Percentiles rank a stretch among this genome's conserved stretches.
Evolutionary conservation across 2,329 filamentous ascomycete genomes (phyloP).

Genomic region (Fusarium guadeloupense): DNA sequence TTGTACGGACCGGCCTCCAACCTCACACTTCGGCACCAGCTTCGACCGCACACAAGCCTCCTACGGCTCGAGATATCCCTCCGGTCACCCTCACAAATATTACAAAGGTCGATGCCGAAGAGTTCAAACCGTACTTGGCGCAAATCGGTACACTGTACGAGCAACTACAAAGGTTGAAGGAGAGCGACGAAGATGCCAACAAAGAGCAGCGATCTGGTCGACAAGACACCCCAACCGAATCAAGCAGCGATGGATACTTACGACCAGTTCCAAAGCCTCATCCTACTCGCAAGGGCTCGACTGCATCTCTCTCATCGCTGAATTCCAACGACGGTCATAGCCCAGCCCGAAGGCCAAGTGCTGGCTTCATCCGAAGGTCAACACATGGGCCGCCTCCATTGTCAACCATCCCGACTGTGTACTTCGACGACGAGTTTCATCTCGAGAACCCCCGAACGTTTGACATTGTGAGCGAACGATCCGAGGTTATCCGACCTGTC

Average conservation of each 20-base stretch:
- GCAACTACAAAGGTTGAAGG: constrained; percentile 84
- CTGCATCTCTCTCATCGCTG: constrained; percentile 59
- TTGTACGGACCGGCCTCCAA: constrained; percentile 85
- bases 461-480: constrained; percentile 94
- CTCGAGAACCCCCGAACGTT: constrained; percentile 96
- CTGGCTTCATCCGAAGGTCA: constrained; percentile 64
- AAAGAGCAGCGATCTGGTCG: constrained; percentile 53
- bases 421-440: constrained; percentile 94
- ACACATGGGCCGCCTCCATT: constrained; percentile 82
- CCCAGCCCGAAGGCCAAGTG: constrained; percentile 56
- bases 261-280: constrained; percentile 51
- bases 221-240: constrained; percentile 55
- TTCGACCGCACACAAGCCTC: constrained; percentile 80
- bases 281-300: constrained; percentile 48
- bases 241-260: constrained; percentile 54
- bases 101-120: constrained; percentile 77
- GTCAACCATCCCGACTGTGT: constrained; percentile 90
- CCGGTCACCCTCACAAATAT: constrained; percentile 93
- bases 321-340: constrained; percentile 59
- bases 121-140: constrained; percentile 84
- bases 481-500: constrained; percentile 85
- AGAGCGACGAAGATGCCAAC: constrained; percentile 72
- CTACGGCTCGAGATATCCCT: constrained; percentile 88
- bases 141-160: constrained; percentile 91
- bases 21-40: constrained; percentile 77